Evolutionary conservation across 768 basidiomycete genomes (phyloP), one percentile per base, ranked within the genome.

Genomic region (Boletus tomentosulus): DNA sequence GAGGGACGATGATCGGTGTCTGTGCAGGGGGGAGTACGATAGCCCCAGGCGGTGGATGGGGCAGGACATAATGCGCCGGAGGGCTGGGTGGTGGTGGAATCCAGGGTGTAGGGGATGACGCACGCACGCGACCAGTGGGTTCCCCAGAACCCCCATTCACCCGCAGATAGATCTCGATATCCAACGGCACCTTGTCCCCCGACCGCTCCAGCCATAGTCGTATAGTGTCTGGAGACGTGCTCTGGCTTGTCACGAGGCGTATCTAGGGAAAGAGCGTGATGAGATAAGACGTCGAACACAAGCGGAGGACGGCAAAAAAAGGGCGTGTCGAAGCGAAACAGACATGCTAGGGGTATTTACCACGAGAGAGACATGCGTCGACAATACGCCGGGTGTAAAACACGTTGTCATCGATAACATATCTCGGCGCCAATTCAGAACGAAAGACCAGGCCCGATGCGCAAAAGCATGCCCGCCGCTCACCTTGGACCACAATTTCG

Each of bases 151-250:
- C 52, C 19, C 62, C 69, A 34, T 72, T 71, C 27, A 85, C 79
- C 34, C 82, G 84, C 37, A 92, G 73, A 66, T 83, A 85, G 45
- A 92, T 89, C 65, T 90, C 87, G 55, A 92, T 87, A 65, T 90
- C 89, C 9, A 92, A 77, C 6, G 89, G 85, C 6, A 84, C 81
- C 5, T 70, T 77, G 48, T 76, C 73, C 16, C 89, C 89, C 12
- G 89, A 86, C 27, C 89, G 83, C 66, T 90, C 88, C 0, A 92
- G 76, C 89, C 89, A 92, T 11, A 92, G 76, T 8, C 89, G 84
- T 46, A 92, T 80, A 6, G 85, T 89, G 63, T 92, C 89, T 27
- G 89, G 81, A 28, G 87, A 87, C 9, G 85, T 75, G 38, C 80
- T 75, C 55, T 83, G 85, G 28, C 80, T 84, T 22, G 88, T 88